A percentile compares a stretch with the other conserved stretches of the same genome.
Evolutionary conservation across 2,329 filamentous ascomycete species (phyloP).

Genomic region (Fusarium gaditjirri): DNA sequence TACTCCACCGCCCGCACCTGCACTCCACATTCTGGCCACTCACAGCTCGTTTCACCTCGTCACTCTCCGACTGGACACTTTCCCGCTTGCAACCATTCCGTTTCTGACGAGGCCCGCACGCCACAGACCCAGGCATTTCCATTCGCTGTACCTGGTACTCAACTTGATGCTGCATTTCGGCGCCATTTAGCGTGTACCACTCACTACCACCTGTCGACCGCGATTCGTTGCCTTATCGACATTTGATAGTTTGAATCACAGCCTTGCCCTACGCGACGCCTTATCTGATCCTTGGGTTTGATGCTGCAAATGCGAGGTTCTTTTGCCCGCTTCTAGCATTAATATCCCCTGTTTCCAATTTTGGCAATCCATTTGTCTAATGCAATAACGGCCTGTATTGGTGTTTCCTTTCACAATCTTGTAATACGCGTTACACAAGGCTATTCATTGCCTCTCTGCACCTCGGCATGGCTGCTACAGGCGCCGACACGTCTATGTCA

Average conservation of each 20-base stretch:
- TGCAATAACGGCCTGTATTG: constrained; percentile 10
- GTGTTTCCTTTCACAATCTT: neutral
- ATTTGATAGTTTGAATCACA: constrained; percentile 34
- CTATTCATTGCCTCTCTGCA: constrained; percentile 14
- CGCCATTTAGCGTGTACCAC: constrained; percentile 35
- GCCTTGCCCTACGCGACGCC: constrained; percentile 31
- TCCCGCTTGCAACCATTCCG: constrained; percentile 38
- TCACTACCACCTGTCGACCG: constrained; percentile 25
- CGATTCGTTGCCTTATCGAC: constrained; percentile 34
- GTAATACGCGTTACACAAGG: constrained; percentile 14
- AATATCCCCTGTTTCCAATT: constrained; percentile 1
- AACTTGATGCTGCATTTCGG: constrained; percentile 27
- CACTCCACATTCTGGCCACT: constrained; percentile 40
- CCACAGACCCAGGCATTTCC: constrained; percentile 17
- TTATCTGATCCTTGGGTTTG: constrained; percentile 29
- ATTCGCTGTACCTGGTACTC: constrained; percentile 39
- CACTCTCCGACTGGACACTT: constrained; percentile 31
- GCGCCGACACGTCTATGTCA: constrained; percentile 50
- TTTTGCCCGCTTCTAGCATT: neutral
- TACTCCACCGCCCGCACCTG: constrained; percentile 39
- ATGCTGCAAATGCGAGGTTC: constrained; percentile 8
- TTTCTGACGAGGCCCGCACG: constrained; percentile 35
- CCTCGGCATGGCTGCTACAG: constrained; percentile 44
- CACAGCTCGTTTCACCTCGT: constrained; percentile 40
- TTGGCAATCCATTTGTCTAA: neutral